Conservation (phyloP, 495 filamentous ascomycete genomes). For the Trichoderma orchidacearum region DNA sequence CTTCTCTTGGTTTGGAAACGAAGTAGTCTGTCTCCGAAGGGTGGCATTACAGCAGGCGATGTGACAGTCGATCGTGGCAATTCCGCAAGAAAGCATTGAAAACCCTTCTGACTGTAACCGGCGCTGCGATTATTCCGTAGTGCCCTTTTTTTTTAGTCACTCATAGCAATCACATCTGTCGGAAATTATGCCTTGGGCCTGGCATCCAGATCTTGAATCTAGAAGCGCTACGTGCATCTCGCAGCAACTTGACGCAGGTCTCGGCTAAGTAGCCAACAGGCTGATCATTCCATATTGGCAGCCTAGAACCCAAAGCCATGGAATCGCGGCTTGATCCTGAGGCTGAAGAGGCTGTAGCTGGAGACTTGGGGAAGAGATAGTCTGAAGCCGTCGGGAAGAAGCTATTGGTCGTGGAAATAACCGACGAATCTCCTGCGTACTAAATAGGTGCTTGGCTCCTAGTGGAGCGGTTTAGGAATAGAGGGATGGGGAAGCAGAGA, state of each 20-base stretch:
- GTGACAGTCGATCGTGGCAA: neutral
- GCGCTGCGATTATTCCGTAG: neutral
- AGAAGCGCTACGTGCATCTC: neutral
- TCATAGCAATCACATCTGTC: no score
- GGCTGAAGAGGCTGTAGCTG: neutral
- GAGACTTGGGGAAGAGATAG: neutral
- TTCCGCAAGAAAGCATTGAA: neutral
- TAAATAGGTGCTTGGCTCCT: neutral
- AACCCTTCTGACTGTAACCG: neutral
- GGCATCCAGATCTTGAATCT: neutral
- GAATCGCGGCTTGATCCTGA: neutral
- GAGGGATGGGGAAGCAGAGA: no score
- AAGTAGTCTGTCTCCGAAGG: neutral
- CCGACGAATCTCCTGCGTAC: no score
- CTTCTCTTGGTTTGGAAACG: no score
- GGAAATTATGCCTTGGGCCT: neutral
- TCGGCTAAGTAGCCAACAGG: neutral
- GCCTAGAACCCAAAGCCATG: neutral
- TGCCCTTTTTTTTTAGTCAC: no score
- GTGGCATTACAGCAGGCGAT: neutral
- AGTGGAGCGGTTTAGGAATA: neutral
- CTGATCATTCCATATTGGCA: neutral
- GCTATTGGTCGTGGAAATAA: neutral
- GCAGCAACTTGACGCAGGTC: neutral
- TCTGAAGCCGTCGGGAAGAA: neutral